Evolutionary conservation across 768 basidiomycete genomes (phyloP).

Genomic region (Gymnopilus junonius): DNA sequence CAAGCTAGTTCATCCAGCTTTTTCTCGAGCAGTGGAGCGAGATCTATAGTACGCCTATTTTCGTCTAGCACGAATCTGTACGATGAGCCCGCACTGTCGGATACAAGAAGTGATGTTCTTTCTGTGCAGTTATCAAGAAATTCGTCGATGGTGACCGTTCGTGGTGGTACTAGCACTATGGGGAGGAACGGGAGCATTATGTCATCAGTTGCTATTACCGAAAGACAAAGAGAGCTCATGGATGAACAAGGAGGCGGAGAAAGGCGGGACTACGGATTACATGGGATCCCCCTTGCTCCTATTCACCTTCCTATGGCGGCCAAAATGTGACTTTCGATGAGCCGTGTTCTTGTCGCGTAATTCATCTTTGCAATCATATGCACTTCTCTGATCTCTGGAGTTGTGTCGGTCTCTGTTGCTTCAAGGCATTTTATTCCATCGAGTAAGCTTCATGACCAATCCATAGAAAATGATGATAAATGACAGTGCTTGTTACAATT

Average conservation of each 20-base stretch:
- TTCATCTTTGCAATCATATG: neutral
- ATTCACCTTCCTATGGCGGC: neutral
- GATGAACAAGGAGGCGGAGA: neutral
- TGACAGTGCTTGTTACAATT: neutral
- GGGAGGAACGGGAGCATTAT: neutral
- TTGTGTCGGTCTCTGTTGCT: too few relatives aligned
- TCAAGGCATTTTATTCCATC: neutral
- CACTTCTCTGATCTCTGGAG: neutral
- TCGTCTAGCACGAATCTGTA: neutral
- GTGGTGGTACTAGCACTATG: neutral
- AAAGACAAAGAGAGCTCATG: neutral
- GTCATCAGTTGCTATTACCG: neutral
- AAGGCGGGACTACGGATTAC: too few relatives aligned
- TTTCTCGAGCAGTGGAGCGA: neutral
- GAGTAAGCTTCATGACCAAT: neutral
- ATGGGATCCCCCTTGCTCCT: neutral
- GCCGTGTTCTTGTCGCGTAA: neutral
- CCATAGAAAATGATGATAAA: neutral
- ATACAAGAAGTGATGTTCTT: slow-evolving; percentile 7
- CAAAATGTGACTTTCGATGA: neutral
- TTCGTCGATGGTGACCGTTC: slow-evolving; percentile 1
- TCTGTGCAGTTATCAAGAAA: slow-evolving; percentile 3
- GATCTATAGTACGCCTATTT: slow-evolving; percentile 1
- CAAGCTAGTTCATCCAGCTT: slow-evolving; percentile 1
- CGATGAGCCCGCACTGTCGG: slow-evolving; percentile 9